Percentiles rank a stretch among this genome's conserved stretches.
These are phyloP conservation scores for Pseudoscleropodium purum DNA, from an alignment of 225 moss, liverwort and hornwort genomes.

Conservation along the genomic window DNA sequence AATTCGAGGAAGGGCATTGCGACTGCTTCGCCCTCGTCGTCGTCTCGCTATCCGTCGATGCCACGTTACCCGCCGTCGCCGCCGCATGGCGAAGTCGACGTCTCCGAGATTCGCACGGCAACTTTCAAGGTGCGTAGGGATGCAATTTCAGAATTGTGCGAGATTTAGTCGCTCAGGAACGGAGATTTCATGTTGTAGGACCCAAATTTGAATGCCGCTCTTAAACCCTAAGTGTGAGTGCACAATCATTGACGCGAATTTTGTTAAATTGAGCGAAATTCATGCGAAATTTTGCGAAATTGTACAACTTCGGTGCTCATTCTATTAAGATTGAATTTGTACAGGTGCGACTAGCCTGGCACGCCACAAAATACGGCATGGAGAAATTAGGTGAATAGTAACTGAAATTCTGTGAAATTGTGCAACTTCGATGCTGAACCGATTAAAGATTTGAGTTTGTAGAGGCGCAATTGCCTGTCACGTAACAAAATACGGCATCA, in stretches of 20 bases:
- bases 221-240: neutral
- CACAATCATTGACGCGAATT: neutral
- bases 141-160: neutral
- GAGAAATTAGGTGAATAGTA: neutral
- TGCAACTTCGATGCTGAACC: neutral
- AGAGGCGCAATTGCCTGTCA: neutral
- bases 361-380: neutral
- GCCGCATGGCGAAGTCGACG: conserved; percentile 26
- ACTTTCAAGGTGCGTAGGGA: conserved; percentile 33
- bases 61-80: conserved; percentile 46
- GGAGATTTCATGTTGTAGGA: neutral
- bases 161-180: neutral
- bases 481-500: neutral
- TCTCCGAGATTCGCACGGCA: conserved; percentile 46
- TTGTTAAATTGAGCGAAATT: neutral
- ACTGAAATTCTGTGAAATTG: neutral
- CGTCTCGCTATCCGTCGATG: conserved; percentile 79
- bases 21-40: conserved; percentile 18
- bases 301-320: neutral
- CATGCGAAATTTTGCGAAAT: neutral
- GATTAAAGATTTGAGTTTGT: neutral
- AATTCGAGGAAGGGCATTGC: conserved; percentile 9
- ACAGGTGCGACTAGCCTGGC: neutral
- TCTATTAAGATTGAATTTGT: neutral
- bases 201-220: neutral